phyloP scores from a whole-genome alignment of 805 yeast genomes.

The Allodekkera sacchari region DNA sequence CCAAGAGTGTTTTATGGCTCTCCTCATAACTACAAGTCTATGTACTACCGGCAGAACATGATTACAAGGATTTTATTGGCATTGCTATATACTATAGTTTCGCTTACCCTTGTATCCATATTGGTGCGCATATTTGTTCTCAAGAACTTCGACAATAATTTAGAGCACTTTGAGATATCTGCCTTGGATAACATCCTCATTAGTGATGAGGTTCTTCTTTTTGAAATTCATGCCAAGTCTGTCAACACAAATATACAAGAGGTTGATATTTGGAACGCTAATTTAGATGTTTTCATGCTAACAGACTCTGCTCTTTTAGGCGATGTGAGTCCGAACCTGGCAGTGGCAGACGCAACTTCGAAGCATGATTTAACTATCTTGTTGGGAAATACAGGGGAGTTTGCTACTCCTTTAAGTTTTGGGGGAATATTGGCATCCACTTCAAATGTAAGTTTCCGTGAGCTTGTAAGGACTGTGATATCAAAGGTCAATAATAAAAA shows the following conservation, averaged over 20 bases:
- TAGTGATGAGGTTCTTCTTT: constrained; percentile 22
- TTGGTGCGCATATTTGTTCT: constrained; percentile 16
- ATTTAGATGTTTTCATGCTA: constrained; percentile 24
- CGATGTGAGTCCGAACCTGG: background rate
- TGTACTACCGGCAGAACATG: constrained; percentile 18
- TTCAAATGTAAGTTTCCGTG: constrained; percentile 4
- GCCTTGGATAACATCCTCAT: constrained; percentile 22
- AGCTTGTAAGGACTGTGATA: constrained; percentile 14
- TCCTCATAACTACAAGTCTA: constrained; percentile 26
- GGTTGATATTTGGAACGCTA: constrained; percentile 22
- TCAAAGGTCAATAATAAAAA: constrained; percentile 14
- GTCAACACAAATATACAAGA: constrained; percentile 25
- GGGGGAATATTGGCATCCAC: constrained; percentile 17
- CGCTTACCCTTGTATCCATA: constrained; percentile 1
- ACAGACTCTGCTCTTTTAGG: constrained; percentile 13
- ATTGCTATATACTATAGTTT: background rate
- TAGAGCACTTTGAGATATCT: constrained; percentile 16
- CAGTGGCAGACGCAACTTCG: background rate
- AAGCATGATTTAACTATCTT: constrained; percentile 21
- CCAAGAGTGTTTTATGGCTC: constrained; percentile 13
- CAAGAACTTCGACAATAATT: constrained; percentile 20
- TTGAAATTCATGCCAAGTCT: constrained; percentile 22
- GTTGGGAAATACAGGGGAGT: constrained; percentile 22
- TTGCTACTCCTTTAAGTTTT: constrained; percentile 25
- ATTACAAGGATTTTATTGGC: constrained; percentile 10